Base-by-base conservation (phyloP, 371 early-diverging fungal genomes). In the Zychaea mexicana region DNA sequence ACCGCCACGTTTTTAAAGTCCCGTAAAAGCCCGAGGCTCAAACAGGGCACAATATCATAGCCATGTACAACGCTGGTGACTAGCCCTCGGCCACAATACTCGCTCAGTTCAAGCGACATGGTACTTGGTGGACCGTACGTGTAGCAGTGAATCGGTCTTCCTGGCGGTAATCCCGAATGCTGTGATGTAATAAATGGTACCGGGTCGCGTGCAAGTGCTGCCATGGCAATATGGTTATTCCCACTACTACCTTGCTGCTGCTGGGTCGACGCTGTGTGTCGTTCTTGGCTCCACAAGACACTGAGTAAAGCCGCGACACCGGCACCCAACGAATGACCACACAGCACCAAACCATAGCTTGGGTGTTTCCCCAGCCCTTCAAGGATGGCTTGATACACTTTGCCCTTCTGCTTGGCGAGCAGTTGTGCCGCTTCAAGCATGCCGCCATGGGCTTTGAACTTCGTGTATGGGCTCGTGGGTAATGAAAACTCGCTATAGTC, bases 321-420 rank as follows among this genome's bases (percentile, higher is more conserved):
- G 24, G 88, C 94, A 47, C 94, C 94, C 4, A 94, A 68, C 2
- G 90, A 89, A 64, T 94, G 94, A 0, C 94, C 94, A 36, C 91
- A 91, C 9, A 94, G 64, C 1, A 92, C 88, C 28, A 94, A 78
- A 0, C 92, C 92, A 65, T 92, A 94, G 24, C 82, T 79, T 2
- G 91, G 90, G 54, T 88, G 85, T 21, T 75, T 62, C 19, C 78
- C 74, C 42, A 93, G 67, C 0, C 92, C 93, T 52, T 87, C 82
- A 8, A 76, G 76, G 26, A 93, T 85, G 5, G 84, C 80, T 31
- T 77, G 83, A 67, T 84, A 89, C 2, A 93, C 90, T 59, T 88
- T 88, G 4, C 89, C 88, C 19, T 78, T 81, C 33, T 80, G 70
- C 21, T 76, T 73, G 2, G 93, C 88, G 3, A 93, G 70, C 45